Percentiles rank a stretch among this genome's conserved stretches.
phyloP scores from a whole-genome alignment of 1,139 yeast genomes.

The Saccharomyces hybrid region DNA sequence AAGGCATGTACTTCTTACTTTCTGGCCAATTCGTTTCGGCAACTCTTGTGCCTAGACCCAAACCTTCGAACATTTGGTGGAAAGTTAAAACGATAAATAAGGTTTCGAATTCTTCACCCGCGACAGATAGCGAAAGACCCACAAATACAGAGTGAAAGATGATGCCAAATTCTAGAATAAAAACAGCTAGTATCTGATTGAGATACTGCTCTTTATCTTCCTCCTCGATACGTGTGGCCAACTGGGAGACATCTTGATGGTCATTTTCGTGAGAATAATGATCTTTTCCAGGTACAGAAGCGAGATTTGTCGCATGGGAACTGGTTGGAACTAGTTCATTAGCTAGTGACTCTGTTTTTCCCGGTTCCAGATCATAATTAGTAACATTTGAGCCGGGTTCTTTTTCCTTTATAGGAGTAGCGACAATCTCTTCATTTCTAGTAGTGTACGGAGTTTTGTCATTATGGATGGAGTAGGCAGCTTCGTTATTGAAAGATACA shows the following conservation, averaged over 20 bases:
- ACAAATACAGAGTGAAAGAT: conserved; percentile 73
- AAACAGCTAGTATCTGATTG: conserved; percentile 38
- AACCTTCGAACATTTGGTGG: conserved; percentile 88
- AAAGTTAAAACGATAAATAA: conserved; percentile 75
- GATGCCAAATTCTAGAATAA: conserved; percentile 69
- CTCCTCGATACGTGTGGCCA: conserved; percentile 34
- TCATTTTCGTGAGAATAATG: conserved; percentile 45
- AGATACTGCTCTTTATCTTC: conserved; percentile 10
- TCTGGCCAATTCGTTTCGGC: conserved; percentile 59
- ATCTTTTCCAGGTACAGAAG: conserved; percentile 26
- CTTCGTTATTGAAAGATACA: background rate
- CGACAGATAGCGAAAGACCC: conserved; percentile 65
- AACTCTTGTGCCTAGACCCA: conserved; percentile 80
- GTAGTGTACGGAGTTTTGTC: background rate
- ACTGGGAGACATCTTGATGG: conserved; percentile 50
- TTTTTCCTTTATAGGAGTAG: background rate
- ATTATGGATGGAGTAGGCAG: background rate
- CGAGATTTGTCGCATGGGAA: background rate
- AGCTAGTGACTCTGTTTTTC: background rate
- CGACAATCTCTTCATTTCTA: conserved; percentile 1
- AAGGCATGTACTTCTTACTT: conserved; percentile 43
- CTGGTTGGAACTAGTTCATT: background rate
- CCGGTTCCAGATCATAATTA: background rate
- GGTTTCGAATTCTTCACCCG: conserved; percentile 66
- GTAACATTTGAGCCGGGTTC: background rate